Evolutionary conservation across 306 rosid genomes (phyloP), one percentile per base, ranked within the genome.

Genomic region (Psophocarpus tetragonolobus): DNA sequence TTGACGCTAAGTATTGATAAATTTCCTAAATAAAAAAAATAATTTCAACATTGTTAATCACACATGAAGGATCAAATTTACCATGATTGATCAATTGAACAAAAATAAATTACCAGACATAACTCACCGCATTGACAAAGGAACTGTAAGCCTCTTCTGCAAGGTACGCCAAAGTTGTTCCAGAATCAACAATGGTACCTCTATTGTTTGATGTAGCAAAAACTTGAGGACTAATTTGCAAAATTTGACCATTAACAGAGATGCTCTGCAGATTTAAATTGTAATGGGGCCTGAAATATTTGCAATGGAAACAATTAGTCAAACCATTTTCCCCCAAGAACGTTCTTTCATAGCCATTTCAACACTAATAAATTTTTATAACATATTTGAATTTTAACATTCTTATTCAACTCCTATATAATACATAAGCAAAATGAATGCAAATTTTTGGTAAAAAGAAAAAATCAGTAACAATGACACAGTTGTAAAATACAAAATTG

Each of bases 111-210:
- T 63, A 56, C 80, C 62, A 66, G 71, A 47, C 24, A 48, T 67
- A 77, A 86, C 96, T 81, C 84, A 95, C 99, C 68, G 97, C 97
- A 73, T 27, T 67, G 58, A 95, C 80, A 39, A 95, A 90, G 63
- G 90, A 78, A 38, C 53, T 71, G 71, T 86, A 92, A 18, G 97
- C 97, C 75, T 81, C 90, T 62, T 88, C 92, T 5, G 96, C 92
- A 80, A 95, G 91, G 85, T 95, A 95, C 14, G 98, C 93, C 89
- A 95, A 83, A 41, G 98, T 95, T 42, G 99, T 95, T 76, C 97
- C 99, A 0, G 97, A 92, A 79, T 95, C 99, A 79, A 95, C 50
- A 48, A 95, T 88, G 67, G 99, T 88, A 68, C 97, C 98, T 86
- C 83, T 82, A 79, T 84, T 83, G 83, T 17, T 87, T 50, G 97